A percentile compares a stretch with the other conserved stretches of the same genome.
Conservation (phyloP, 169 alveolate genomes). For the Plasmodium ovale region DNA sequence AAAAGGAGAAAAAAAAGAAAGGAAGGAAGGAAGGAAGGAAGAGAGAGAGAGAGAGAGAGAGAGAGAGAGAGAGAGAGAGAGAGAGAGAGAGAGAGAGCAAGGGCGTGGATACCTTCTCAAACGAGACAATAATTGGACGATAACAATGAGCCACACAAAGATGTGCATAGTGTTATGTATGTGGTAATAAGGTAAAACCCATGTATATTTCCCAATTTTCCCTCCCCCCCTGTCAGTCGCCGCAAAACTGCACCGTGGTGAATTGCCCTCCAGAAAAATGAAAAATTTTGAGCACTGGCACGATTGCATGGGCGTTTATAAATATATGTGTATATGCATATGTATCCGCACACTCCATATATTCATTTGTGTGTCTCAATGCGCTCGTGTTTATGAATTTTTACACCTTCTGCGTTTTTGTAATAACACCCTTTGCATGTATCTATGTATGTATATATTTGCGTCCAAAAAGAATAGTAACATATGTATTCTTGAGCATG, state of each 20-base stretch:
- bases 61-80: not conserved
- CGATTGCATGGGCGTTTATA: not conserved
- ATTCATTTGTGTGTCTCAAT: too few species aligned
- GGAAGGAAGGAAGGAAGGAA: not conserved
- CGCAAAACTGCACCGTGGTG: too few species aligned
- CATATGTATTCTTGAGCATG: not conserved
- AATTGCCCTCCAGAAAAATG: not conserved
- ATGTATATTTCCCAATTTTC: too few species aligned
- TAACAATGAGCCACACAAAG: too few species aligned
- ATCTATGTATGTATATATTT: constrained; percentile 1
- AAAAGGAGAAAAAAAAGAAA: not conserved
- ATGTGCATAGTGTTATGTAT: too few species aligned
- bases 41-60: not conserved
- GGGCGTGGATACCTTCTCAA: not conserved
- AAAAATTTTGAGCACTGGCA: not conserved
- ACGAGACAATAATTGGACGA: too few species aligned
- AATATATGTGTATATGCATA: not conserved
- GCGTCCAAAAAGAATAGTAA: not conserved
- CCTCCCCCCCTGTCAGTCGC: too few species aligned
- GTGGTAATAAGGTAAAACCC: too few species aligned
- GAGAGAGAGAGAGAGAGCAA: not conserved
- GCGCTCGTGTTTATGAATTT: too few species aligned
- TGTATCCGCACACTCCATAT: too few species aligned
- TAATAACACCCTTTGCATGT: too few species aligned
- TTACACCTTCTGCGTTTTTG: too few species aligned